Evolutionary conservation across 768 basidiomycete genomes (phyloP).

Genomic region (Suillus subluteus): DNA sequence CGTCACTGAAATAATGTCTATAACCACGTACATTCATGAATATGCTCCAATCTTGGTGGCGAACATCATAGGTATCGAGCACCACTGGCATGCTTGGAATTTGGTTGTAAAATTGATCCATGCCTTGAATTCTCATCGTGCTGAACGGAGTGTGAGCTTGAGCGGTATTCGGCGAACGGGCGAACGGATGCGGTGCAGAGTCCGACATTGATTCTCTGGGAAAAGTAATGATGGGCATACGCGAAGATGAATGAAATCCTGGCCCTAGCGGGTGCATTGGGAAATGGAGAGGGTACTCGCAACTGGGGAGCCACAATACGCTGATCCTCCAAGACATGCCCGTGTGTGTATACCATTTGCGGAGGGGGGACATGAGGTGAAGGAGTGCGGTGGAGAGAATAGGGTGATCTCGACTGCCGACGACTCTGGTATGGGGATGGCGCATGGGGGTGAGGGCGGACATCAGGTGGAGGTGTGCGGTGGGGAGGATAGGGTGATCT

Average conservation of each 20-base stretch:
- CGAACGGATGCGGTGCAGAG: constrained; percentile 71
- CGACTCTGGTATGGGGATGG: constrained; percentile 27
- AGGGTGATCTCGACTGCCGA: neutral
- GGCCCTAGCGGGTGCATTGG: constrained; percentile 43
- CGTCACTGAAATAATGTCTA: neutral
- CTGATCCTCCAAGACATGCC: constrained; percentile 60
- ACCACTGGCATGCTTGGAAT: constrained; percentile 74
- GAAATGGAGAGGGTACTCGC: constrained; percentile 57
- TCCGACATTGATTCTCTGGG: constrained; percentile 44
- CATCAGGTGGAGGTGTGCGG: constrained; percentile 16
- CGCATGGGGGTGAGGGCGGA: constrained; percentile 21
- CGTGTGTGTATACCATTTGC: constrained; percentile 51
- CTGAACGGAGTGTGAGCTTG: constrained; percentile 72
- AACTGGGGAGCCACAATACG: constrained; percentile 38
- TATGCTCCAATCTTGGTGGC: constrained; percentile 77
- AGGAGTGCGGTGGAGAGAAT: constrained; percentile 14
- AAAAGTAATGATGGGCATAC: constrained; percentile 23
- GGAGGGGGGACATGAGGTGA: constrained; percentile 26
- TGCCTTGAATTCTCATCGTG: constrained; percentile 69
- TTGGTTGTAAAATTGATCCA: constrained; percentile 71
- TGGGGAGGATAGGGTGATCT: constrained; percentile 5
- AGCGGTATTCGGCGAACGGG: constrained; percentile 67
- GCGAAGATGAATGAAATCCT: constrained; percentile 27
- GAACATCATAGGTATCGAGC: constrained; percentile 75
- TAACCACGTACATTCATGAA: constrained; percentile 64